These are phyloP conservation scores for Lentinula sp. DNA, from an alignment of 768 basidiomycete species.

Conservation along the genomic window DNA sequence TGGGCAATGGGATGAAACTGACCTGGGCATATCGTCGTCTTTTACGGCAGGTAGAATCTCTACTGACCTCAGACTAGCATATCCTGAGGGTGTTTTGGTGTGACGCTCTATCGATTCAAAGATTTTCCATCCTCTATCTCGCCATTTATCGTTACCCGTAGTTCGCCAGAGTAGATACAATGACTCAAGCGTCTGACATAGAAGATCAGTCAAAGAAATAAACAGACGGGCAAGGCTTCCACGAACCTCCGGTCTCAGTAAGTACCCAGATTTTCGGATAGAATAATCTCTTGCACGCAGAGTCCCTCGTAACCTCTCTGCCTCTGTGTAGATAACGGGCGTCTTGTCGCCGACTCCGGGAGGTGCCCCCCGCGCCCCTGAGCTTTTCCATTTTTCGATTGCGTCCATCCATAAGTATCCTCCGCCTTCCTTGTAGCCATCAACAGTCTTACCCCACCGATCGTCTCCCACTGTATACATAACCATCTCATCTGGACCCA, in stretches of 20 bases:
- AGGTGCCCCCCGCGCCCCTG: slow-evolving; percentile 38
- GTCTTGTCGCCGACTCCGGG: slow-evolving; percentile 44
- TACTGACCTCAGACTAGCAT: slow-evolving; percentile 50
- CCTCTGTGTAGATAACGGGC: slow-evolving; percentile 30
- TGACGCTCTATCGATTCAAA: slow-evolving; percentile 61
- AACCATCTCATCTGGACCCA: slow-evolving; percentile 57
- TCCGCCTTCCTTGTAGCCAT: slow-evolving; percentile 11
- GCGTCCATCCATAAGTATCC: slow-evolving; percentile 42
- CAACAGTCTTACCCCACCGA: slow-evolving; percentile 12
- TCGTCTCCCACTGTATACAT: slow-evolving; percentile 27
- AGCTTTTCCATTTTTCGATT: slow-evolving; percentile 40
- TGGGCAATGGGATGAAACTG: slow-evolving; percentile 15
- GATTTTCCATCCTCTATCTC: slow-evolving; percentile 64
- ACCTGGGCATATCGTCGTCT: slow-evolving; percentile 73
- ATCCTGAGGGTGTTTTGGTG: slow-evolving; percentile 55
- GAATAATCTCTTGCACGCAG: slow-evolving; percentile 46
- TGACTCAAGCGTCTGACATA: slow-evolving; percentile 60
- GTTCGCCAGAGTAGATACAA: slow-evolving; percentile 66
- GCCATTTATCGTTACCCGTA: slow-evolving; percentile 64
- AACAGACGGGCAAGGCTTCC: neutral
- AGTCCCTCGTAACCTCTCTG: slow-evolving; percentile 17
- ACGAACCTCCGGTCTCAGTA: slow-evolving; percentile 67
- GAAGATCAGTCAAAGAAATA: slow-evolving; percentile 1
- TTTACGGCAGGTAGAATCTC: slow-evolving; percentile 30
- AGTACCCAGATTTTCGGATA: slow-evolving; percentile 38